Conservation (phyloP, 768 basidiomycete species). For the Naganishia onofrii region DNA sequence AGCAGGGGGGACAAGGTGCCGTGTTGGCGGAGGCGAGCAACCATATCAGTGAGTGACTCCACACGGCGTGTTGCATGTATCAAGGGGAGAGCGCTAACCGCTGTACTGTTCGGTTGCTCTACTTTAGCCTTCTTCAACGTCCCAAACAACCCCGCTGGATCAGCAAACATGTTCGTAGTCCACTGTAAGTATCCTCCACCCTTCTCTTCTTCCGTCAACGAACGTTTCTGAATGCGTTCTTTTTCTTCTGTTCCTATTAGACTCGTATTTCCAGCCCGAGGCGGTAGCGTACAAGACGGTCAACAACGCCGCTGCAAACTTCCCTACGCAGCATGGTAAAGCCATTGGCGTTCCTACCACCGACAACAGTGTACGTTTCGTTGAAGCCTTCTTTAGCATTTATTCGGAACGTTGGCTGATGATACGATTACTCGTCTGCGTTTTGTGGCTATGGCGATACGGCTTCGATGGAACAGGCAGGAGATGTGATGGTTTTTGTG, state of each 20-base stretch:
- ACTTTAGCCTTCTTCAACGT: slow-evolving; percentile 67
- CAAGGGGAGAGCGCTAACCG: neutral
- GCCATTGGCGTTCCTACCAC: slow-evolving; percentile 68
- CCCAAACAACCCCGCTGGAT: slow-evolving; percentile 66
- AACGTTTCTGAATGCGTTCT: neutral
- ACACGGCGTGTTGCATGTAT: neutral
- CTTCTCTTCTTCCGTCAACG: neutral
- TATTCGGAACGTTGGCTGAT: too few species aligned
- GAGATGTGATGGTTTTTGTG: slow-evolving; percentile 73
- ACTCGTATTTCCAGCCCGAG: slow-evolving; percentile 73
- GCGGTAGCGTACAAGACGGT: slow-evolving; percentile 61
- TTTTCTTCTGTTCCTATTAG: slow-evolving; percentile 53
- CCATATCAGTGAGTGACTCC: slow-evolving; percentile 59
- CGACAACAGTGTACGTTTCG: slow-evolving; percentile 55
- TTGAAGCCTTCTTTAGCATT: too few species aligned
- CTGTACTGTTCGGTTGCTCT: neutral
- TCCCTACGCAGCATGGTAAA: slow-evolving; percentile 69
- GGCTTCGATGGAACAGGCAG: slow-evolving; percentile 55
- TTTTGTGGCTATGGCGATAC: neutral
- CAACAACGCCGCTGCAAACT: slow-evolving; percentile 55
- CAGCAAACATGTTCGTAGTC: slow-evolving; percentile 76
- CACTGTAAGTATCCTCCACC: slow-evolving; percentile 62
- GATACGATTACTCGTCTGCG: neutral
- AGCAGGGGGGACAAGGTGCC: slow-evolving; percentile 49
- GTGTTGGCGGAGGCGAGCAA: slow-evolving; percentile 81